These are phyloP conservation scores for Pythium insidiosum DNA, from an alignment of 352 stramenopile species.

Conservation along the genomic window DNA sequence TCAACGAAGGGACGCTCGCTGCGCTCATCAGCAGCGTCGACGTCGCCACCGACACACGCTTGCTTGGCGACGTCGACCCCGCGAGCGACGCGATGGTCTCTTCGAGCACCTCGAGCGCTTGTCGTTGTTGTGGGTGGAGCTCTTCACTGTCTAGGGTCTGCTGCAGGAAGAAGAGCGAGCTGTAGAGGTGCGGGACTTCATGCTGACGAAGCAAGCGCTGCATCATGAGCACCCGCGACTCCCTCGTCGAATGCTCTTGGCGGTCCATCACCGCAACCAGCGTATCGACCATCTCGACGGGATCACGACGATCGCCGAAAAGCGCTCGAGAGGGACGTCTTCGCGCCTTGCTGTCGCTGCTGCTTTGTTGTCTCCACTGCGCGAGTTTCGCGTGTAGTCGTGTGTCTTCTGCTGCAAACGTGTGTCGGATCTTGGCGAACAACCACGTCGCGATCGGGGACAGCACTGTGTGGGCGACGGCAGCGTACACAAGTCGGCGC, in stretches of 20 bases:
- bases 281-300: too few species aligned
- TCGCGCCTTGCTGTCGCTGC: too few species aligned
- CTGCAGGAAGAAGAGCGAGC: conserved; percentile 12
- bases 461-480: conserved; percentile 5
- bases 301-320: too few species aligned
- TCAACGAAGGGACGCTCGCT: too few species aligned
- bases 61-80: background rate
- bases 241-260: too few species aligned
- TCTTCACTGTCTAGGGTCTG: conserved; percentile 13
- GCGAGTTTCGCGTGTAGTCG: background rate
- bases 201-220: too few species aligned
- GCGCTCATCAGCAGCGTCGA: too few species aligned
- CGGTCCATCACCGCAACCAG: too few species aligned
- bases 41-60: background rate
- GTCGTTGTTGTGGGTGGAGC: conserved; percentile 6
- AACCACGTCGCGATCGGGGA: conserved; percentile 14
- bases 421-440: conserved; percentile 11
- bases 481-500: conserved; percentile 10
- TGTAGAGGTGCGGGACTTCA: too few species aligned
- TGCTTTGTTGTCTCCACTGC: too few species aligned
- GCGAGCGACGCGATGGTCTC: background rate
- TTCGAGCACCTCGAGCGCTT: conserved; percentile 14
- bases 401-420: conserved; percentile 10
- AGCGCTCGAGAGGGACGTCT: too few species aligned
- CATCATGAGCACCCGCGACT: too few species aligned